Base-by-base conservation (phyloP, 441 rosid species). In the Adansonia gregorii region DNA sequence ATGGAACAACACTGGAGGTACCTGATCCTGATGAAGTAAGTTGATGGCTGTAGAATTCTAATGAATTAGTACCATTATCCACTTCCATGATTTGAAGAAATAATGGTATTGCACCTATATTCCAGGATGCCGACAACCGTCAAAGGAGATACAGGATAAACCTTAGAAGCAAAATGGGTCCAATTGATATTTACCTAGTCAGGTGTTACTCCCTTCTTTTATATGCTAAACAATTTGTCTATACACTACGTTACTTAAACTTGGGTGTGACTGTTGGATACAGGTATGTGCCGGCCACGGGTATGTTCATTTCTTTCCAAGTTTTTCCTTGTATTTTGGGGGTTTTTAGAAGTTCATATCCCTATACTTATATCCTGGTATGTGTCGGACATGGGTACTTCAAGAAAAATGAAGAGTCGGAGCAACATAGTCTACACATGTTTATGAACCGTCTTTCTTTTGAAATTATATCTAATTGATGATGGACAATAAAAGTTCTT, bases 1-100 rank as follows among this genome's bases (percentile, higher is more conserved):
- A 95, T 81, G 99, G 99, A 77, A 95, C 99, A 61, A 94, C 99
- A n/a, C 79, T 95, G 80, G 99, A 95, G 88, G 98, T 95, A 70
- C 99, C 97, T 56, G 98, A 95, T 88, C 99, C 99, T 43, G 94
- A 90, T 82, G 98, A 94, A 80, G 99, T 95, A 85, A 87, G 93
- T 81, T 35, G 48, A 79, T 55, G 15, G 54, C 72, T 51, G 35
- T 43, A 61, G 41, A 48, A 67, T 75, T 64, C 67, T 27, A 60
- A 58, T 49, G 71, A 52, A 55, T 43, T 67, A 27, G 48, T 24
- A 54, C 58, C 8, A 43, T 27, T 46, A 54, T 67, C 31, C 20
- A 43, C 72, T 48, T 81, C 46, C 76, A 31, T 77, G 63, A 51
- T 76, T 78, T 76, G 73, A 75, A 79, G 76, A 78, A 79, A 73